Evolutionary conservation across 2,329 filamentous ascomycete genomes (phyloP), one percentile per base, ranked within the genome.

Genomic region (Fusarium sp.): DNA sequence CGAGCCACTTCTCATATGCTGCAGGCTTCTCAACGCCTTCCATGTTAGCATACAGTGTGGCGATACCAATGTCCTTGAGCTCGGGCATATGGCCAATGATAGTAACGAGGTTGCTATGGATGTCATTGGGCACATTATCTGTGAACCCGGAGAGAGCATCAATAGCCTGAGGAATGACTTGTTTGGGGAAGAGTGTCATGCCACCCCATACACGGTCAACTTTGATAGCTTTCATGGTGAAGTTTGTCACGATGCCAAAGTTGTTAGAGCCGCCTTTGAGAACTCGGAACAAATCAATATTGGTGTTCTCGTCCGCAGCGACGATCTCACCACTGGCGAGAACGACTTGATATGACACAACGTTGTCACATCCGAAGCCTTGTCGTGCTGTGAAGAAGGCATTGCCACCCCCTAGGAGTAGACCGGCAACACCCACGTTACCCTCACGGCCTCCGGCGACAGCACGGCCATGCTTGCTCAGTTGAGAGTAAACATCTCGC

Each of bases 151-250:
- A 55, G 1, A 71, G 41, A 9, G 63, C 55, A 5, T 59, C 63
- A 6, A 68, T 65, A 3, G 63, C 63, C 7, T 25, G 45, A 7
- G 68, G 55, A 9, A 68, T 71, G 2, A 37, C 42, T 7, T 71
- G 54, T 13, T 71, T 68, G 4, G 67, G 63, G 40, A 66, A 57
- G 13, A 63, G 45, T 2, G 62, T 48, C 64, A 72, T 72, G n/a
- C 69, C 69, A 12, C 65, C 68, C 66, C 69, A 72, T 34, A 72
- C 47, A 11, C 40, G 45, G 13, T 60, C 62, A 20, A 27, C 37
- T 21, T 55, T 51, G 23, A 78, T 78, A 1, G 73, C 72, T 10
- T 67, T 58, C 59, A 77, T 56, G 55, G 77, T 71, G 62, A 77
- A 75, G 14, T 72, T 55, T 9, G 78, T 80, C 4, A 76, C 67